Evolutionary conservation across 371 early-diverging fungal species (phyloP).

Genomic region (Rhizopus delemar): DNA sequence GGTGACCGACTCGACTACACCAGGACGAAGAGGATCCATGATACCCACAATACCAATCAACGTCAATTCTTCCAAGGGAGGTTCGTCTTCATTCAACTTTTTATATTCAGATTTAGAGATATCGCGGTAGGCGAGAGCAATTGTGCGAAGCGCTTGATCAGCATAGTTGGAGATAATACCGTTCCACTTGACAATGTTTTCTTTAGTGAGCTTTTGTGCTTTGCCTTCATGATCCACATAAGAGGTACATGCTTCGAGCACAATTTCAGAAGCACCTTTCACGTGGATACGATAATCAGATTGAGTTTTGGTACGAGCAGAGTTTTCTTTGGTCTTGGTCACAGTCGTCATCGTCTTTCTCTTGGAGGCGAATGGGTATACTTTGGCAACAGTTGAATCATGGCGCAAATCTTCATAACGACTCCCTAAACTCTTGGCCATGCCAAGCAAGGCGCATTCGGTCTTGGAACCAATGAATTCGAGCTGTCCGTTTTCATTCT

Average conservation of each 20-base stretch:
- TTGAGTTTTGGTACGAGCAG: constrained; percentile 32
- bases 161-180: constrained; percentile 76
- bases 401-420: constrained; percentile 65
- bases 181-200: constrained; percentile 48
- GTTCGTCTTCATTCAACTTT: constrained; percentile 45
- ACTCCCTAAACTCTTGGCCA: constrained; percentile 61
- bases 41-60: constrained; percentile 88
- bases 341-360: constrained; percentile 82
- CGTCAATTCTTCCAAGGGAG: constrained; percentile 64
- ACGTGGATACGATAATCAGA: constrained; percentile 62
- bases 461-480: constrained; percentile 91
- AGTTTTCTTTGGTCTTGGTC: constrained; percentile 39
- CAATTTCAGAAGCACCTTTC: constrained; percentile 90
- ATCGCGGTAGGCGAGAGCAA: constrained; percentile 81
- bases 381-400: constrained; percentile 54
- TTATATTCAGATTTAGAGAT: constrained; percentile 32
- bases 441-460: constrained; percentile 89
- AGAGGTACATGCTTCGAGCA: constrained; percentile 62
- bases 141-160: constrained; percentile 84
- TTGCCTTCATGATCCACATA: constrained; percentile 62
- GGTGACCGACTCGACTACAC: constrained; percentile 81
- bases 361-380: constrained; percentile 83
- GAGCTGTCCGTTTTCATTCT: constrained; percentile 69
- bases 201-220: constrained; percentile 51
- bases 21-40: constrained; percentile 89